Evolutionary conservation across 371 early-diverging fungal genomes (phyloP).

Genomic region (Mortierella sp.): DNA sequence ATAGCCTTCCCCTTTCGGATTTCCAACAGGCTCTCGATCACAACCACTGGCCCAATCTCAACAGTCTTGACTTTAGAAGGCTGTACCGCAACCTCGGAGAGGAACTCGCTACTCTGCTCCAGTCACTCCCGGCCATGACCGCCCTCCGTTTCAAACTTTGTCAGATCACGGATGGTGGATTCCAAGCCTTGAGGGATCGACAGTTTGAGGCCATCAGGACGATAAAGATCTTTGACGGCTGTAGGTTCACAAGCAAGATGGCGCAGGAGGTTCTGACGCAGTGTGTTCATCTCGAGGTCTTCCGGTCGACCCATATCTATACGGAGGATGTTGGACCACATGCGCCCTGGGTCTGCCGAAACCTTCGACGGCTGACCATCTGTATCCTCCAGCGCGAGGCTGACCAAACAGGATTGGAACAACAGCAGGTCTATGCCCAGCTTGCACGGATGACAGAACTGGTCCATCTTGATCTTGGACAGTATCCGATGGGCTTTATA

Average conservation of each 20-base stretch:
- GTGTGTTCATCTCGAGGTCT: background rate
- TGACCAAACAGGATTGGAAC: background rate
- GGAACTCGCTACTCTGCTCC: background rate
- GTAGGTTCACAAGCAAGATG: background rate
- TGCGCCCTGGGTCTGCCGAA: background rate
- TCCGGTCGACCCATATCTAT: slow-evolving; percentile 6
- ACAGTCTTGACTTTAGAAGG: background rate
- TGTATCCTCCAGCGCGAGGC: background rate
- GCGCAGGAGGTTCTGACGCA: background rate
- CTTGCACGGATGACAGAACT: background rate
- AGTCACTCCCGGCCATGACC: background rate
- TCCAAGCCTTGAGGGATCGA: background rate
- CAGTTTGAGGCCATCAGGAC: background rate
- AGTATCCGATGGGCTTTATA: background rate
- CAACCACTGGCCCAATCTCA: background rate
- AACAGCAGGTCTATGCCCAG: background rate
- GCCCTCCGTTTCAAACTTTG: background rate
- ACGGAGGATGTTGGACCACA: background rate
- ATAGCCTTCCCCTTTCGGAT: background rate
- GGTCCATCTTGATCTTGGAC: background rate
- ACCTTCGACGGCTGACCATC: background rate
- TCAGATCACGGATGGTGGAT: background rate
- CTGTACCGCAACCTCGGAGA: background rate
- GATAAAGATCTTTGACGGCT: background rate
- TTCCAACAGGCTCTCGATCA: background rate